Evolutionary conservation across 371 early-diverging fungal species (phyloP).

Genomic region (Mortierella sp.): DNA sequence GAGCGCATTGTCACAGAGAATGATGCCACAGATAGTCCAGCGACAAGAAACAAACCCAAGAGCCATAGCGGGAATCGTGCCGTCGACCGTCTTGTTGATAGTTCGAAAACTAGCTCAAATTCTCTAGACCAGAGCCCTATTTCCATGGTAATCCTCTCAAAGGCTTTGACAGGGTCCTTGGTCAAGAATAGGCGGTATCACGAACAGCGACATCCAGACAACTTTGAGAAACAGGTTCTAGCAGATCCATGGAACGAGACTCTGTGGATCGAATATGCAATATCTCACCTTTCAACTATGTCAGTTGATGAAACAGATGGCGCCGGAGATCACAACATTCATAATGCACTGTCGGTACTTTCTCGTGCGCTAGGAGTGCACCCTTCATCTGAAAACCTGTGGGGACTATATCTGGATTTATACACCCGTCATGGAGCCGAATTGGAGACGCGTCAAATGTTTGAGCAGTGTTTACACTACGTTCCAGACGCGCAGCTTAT

Average conservation of each 20-base stretch:
- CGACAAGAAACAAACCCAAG: background rate
- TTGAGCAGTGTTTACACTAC: conserved; percentile 24
- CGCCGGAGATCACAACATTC: background rate
- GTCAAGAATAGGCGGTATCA: conserved; percentile 31
- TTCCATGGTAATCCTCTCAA: conserved; percentile 15
- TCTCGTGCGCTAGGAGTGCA: conserved; percentile 12
- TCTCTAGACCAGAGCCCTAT: conserved; percentile 24
- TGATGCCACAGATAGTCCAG: background rate
- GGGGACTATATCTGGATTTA: conserved; percentile 43
- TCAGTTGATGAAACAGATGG: background rate
- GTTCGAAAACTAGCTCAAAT: background rate
- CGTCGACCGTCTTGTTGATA: conserved; percentile 14
- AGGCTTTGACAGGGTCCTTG: conserved; percentile 9
- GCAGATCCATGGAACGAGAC: conserved; percentile 3
- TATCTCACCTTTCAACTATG: conserved; percentile 4
- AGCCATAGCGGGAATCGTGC: conserved; percentile 4
- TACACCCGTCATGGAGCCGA: conserved; percentile 21
- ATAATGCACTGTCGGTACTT: conserved; percentile 11
- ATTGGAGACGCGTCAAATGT: conserved; percentile 27
- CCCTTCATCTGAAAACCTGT: conserved; percentile 32
- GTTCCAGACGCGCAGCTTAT: conserved; percentile 31
- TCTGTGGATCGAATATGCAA: conserved; percentile 39
- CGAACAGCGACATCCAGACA: conserved; percentile 6
- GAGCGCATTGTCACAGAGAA: conserved; percentile 19
- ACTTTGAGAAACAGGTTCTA: conserved; percentile 22